Conservation (phyloP, 1,284 basidiomycete species). For the Wallemia ichthyophaga region DNA sequence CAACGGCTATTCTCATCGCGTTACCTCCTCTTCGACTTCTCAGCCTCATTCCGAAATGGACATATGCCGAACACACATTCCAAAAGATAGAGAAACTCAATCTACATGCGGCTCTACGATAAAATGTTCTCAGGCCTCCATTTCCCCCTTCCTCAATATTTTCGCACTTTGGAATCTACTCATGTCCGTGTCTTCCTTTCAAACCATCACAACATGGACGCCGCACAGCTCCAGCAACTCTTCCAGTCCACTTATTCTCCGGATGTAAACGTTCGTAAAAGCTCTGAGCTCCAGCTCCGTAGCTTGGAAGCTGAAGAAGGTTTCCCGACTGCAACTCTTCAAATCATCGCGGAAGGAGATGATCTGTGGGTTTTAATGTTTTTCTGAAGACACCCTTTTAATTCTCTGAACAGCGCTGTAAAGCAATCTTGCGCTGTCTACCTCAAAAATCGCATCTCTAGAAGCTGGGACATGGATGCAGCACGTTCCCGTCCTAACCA, state of each 20-base stretch:
- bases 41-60: too few species aligned
- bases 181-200: too few species aligned
- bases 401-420: conserved; percentile 25
- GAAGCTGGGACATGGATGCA: neutral
- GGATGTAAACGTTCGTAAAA: conserved; percentile 55
- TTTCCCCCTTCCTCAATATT: too few species aligned
- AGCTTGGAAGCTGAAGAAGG: conserved; percentile 50
- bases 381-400: conserved; percentile 3
- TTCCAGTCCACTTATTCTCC: conserved; percentile 46
- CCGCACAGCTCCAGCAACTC: conserved; percentile 38
- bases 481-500: conserved; percentile 20
- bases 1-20: too few species aligned
- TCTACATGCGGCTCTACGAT: too few species aligned
- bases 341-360: conserved; percentile 45
- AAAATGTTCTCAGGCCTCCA: too few species aligned
- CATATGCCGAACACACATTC: too few species aligned
- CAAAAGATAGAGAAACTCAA: too few species aligned
- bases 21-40: too few species aligned
- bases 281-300: conserved; percentile 49
- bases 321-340: conserved; percentile 40
- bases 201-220: too few species aligned
- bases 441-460: conserved; percentile 37
- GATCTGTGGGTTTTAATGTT: conserved; percentile 33
- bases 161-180: too few species aligned
- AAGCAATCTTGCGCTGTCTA: conserved; percentile 51